A percentile compares a stretch with the other conserved stretches of the same genome.
Evolutionary conservation across 345 rosid species (phyloP).

Genomic region (Acer campestre): DNA sequence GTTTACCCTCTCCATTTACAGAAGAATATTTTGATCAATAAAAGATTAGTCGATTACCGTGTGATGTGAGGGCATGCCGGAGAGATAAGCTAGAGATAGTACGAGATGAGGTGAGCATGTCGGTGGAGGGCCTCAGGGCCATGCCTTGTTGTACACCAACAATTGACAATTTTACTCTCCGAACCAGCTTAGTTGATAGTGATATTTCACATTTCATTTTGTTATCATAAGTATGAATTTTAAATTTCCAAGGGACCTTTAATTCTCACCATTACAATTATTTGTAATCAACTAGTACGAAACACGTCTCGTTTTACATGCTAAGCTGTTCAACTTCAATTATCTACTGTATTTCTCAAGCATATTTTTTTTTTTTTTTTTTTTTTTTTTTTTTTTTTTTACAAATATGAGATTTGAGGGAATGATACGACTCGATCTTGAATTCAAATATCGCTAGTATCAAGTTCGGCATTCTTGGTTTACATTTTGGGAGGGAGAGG

Average conservation of each 20-base stretch:
- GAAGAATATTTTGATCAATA: background rate
- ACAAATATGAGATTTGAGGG: no score
- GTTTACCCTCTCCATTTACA: constrained; percentile 17
- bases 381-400: no score
- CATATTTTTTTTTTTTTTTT: no score
- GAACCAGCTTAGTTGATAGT: background rate
- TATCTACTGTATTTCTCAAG: background rate
- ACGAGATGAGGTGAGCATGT: constrained; percentile 21
- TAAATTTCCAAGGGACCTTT: background rate
- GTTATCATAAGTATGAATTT: background rate
- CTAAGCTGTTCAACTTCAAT: background rate
- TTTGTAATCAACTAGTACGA: background rate
- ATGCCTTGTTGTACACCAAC: background rate
- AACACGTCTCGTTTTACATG: background rate
- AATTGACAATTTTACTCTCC: constrained; percentile 35
- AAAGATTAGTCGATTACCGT: background rate
- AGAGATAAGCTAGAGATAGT: background rate
- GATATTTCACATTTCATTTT: constrained; percentile 1
- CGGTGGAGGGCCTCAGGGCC: constrained; percentile 21
- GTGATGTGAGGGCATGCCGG: background rate
- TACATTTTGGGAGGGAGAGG: no score
- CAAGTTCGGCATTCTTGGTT: no score
- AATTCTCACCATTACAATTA: background rate
- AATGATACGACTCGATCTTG: no score
- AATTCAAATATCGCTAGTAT: no score